Evolutionary conservation across 768 basidiomycete genomes (phyloP).

Genomic region (Plicaturopsis crispa): DNA sequence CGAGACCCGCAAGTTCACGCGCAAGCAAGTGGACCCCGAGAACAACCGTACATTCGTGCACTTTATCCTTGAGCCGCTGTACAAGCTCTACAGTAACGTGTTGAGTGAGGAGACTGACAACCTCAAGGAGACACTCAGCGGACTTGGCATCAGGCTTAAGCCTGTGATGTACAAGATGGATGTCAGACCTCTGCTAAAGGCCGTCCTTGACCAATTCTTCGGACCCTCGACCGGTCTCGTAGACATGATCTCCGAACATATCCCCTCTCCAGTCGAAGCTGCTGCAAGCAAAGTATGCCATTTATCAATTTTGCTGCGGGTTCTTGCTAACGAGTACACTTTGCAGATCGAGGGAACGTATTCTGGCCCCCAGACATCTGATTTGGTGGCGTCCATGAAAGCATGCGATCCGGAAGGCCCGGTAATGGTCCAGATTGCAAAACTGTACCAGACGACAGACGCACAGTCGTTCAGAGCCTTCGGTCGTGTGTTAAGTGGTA

Average conservation of each 20-base stretch:
- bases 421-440: slow-evolving; percentile 87
- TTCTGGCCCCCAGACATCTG: slow-evolving; percentile 80
- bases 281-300: slow-evolving; percentile 49
- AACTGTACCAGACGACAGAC: slow-evolving; percentile 94
- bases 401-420: slow-evolving; percentile 80
- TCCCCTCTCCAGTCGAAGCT: slow-evolving; percentile 71
- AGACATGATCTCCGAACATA: slow-evolving; percentile 85
- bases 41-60: slow-evolving; percentile 84
- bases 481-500: slow-evolving; percentile 90
- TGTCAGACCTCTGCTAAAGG: slow-evolving; percentile 88
- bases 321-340: slow-evolving; percentile 4
- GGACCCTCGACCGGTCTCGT: slow-evolving; percentile 84
- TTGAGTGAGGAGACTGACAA: slow-evolving; percentile 90
- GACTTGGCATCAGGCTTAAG: slow-evolving; percentile 80
- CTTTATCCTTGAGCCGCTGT: slow-evolving; percentile 93
- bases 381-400: slow-evolving; percentile 73
- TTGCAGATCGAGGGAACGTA: slow-evolving; percentile 78
- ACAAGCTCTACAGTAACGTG: slow-evolving; percentile 95
- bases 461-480: slow-evolving; percentile 96
- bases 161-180: slow-evolving; percentile 99
- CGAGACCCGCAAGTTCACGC: slow-evolving; percentile 81
- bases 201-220: slow-evolving; percentile 93
- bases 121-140: slow-evolving; percentile 69
- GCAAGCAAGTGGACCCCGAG: slow-evolving; percentile 77
- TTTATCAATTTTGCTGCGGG: neutral